phyloP scores from a whole-genome alignment of 2,329 filamentous ascomycete species.

The Penicillium sp. region DNA sequence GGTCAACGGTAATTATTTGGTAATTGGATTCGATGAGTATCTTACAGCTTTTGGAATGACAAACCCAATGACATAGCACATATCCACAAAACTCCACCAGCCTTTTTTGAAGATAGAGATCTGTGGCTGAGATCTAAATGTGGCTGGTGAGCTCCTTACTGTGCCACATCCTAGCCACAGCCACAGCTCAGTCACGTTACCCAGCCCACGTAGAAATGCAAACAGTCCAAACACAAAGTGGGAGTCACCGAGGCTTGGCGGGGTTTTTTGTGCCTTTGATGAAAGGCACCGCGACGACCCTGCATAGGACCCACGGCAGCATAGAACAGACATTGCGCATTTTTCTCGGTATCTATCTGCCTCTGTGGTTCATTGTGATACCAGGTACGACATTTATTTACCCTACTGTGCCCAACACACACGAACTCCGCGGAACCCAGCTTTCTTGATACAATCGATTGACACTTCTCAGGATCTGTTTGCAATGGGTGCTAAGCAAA shows the following conservation, averaged over 20 bases:
- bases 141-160: not conserved
- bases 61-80: not conserved
- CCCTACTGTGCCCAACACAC: not conserved
- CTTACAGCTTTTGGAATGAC: not conserved
- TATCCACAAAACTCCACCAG: not conserved
- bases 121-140: not conserved
- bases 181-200: constrained; percentile 3
- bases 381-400: constrained; percentile 7
- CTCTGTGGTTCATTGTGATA: not conserved
- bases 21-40: not conserved
- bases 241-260: constrained; percentile 32
- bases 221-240: constrained; percentile 29
- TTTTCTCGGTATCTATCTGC: not conserved
- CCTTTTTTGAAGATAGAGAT: not conserved
- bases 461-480: constrained; percentile 4
- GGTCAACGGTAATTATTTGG: not conserved
- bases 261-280: constrained; percentile 32
- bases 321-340: not conserved
- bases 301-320: not conserved
- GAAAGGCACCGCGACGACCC: constrained; percentile 9
- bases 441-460: not conserved
- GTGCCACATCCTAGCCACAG: not conserved
- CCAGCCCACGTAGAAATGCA: constrained; percentile 12
- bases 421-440: not conserved
- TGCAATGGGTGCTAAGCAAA: constrained; percentile 39